Evolutionary conservation across 2,329 filamentous ascomycete species (phyloP), one percentile per base, ranked within the genome.

Genomic region (Fusarium sp.): DNA sequence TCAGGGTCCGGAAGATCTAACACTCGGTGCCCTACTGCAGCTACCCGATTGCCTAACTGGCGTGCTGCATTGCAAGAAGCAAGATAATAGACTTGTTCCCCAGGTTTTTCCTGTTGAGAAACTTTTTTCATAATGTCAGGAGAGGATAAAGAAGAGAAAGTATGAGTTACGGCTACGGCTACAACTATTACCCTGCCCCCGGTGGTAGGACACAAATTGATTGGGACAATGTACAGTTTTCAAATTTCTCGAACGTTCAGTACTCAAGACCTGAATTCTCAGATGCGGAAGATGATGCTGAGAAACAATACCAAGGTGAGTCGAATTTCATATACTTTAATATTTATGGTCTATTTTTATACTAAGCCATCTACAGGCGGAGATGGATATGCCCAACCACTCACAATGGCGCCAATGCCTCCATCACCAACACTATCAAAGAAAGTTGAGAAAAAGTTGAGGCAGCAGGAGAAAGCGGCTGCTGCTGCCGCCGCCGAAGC

Each of bases 181-280:
- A 74, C 63, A 75, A 80, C 56, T 78, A 76, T 74, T 80, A 80
- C 41, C 51, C 49, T 30, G 33, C 12, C 77, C 78, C 80, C 44
- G 75, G 76, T 55, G 76, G 76, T 54, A 77, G 82, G 79, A 72
- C 80, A 59, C 77, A 79, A 65, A 60, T 80, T 75, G 77, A 80
- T 71, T 80, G 74, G 68, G 71, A 73, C 61, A 70, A 79, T 67
- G 76, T 83, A 58, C 78, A 82, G 69, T 80, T 76, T 62, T 79
- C 81, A 65, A 75, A 83, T 71, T 83, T 80, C 75, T 81, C 79
- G 64, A 76, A 81, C 33, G 74, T 84, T 51, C 76, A 82, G 65
- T 84, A 79, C 70, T 79, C 77, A 53, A 74, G 80, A 52, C 67
- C 74, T 11, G 75, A 77, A 38, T 78, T 83, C 58, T 80, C 80